A percentile compares a stretch with the other conserved stretches of the same genome.
Evolutionary conservation across 2,329 filamentous ascomycete genomes (phyloP).

Genomic region (Fusarium sterilihyphosum): DNA sequence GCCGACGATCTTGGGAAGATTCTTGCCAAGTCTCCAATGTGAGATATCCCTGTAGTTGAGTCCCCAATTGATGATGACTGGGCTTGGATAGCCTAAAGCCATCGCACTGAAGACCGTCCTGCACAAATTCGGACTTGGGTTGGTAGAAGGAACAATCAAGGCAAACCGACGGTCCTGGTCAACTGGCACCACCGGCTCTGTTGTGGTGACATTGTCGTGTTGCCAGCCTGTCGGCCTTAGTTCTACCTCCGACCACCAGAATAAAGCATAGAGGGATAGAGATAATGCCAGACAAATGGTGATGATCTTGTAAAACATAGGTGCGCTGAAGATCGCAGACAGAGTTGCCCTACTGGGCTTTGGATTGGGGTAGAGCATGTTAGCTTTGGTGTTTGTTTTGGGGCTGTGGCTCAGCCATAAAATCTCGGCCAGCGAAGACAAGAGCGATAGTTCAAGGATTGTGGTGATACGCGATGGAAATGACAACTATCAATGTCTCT

Average conservation of each 20-base stretch:
- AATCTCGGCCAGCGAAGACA: too few relatives aligned
- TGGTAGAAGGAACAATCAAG: not conserved
- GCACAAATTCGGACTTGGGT: not conserved
- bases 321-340: not conserved
- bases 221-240: not conserved
- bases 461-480: not conserved
- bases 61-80: slow-evolving; percentile 1
- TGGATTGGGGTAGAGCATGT: not conserved
- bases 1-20: not conserved
- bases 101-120: not conserved
- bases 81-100: not conserved
- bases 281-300: not conserved
- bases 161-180: not conserved
- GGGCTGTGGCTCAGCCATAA: not conserved
- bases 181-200: not conserved
- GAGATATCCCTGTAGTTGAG: not conserved
- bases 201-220: not conserved
- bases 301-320: not conserved
- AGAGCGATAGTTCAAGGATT: not conserved
- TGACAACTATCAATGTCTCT: not conserved
- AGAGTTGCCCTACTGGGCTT: not conserved
- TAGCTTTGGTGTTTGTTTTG: not conserved
- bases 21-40: not conserved
- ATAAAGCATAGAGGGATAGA: not conserved
- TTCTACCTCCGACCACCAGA: not conserved